Percentiles rank a stretch among this genome's conserved stretches.
These are phyloP conservation scores for Trametopsis cervina DNA, from an alignment of 768 basidiomycete genomes.

Conservation along the genomic window DNA sequence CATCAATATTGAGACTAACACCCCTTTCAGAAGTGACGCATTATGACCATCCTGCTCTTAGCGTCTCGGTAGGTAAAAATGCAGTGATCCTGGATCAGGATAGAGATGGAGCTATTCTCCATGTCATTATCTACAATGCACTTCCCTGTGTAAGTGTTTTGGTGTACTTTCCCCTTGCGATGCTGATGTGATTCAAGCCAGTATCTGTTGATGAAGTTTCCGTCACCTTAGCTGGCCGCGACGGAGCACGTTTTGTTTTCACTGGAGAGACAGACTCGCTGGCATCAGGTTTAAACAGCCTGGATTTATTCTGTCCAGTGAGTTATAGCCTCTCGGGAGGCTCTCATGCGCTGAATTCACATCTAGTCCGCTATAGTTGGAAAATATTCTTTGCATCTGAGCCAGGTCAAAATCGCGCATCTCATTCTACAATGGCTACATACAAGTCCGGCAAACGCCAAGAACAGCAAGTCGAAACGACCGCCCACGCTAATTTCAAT, in stretches of 20 bases:
- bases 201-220: constrained; percentile 57
- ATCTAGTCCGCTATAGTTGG: constrained; percentile 65
- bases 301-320: constrained; percentile 70
- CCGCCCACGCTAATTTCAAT: constrained; percentile 47
- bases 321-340: no score
- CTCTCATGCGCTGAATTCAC: neutral
- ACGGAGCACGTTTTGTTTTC: constrained; percentile 58
- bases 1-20: constrained; percentile 3
- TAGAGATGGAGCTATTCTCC: constrained; percentile 60
- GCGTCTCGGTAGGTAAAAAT: constrained; percentile 36
- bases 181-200: constrained; percentile 33
- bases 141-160: constrained; percentile 66
- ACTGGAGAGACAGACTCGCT: constrained; percentile 35
- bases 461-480: constrained; percentile 22
- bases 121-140: constrained; percentile 54
- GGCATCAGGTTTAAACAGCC: constrained; percentile 47
- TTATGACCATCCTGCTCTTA: constrained; percentile 63
- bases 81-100: constrained; percentile 46
- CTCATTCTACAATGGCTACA: constrained; percentile 62
- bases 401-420: constrained; percentile 57
- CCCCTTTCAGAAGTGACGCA: constrained; percentile 52
- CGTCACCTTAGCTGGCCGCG: constrained; percentile 54
- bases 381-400: constrained; percentile 58
- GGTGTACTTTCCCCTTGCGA: neutral
- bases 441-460: constrained; percentile 24